Conservation (phyloP, 345 rosid species). For the Eucalyptus coolabah region DNA sequence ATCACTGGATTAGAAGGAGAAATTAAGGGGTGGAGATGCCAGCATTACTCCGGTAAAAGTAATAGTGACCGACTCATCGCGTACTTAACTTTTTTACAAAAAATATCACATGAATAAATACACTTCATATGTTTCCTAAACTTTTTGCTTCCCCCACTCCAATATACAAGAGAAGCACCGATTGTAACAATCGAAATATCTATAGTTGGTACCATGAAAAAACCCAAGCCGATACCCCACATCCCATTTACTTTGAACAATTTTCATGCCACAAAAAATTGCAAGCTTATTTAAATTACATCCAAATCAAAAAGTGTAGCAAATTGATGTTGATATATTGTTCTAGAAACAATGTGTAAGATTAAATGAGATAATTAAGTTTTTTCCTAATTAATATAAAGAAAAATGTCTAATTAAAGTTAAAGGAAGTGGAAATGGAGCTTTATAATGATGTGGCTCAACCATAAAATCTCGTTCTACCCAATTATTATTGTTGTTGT, state of each 20-base stretch:
- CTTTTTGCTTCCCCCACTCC: not conserved
- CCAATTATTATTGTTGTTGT: too few species aligned
- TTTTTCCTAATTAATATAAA: not conserved
- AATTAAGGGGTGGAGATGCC: not conserved
- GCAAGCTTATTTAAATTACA: not conserved
- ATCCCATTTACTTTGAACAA: fast-evolving
- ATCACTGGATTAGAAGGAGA: not conserved
- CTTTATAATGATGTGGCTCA: not conserved
- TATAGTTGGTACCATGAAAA: not conserved
- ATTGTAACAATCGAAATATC: not conserved
- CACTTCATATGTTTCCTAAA: not conserved
- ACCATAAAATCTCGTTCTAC: not conserved
- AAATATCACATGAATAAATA: not conserved
- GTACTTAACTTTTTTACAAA: not conserved
- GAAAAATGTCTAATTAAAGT: not conserved
- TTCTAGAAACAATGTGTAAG: not conserved
- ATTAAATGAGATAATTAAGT: not conserved
- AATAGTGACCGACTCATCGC: too few species aligned
- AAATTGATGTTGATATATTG: not conserved
- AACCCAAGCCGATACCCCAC: fast-evolving
- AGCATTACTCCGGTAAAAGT: not conserved
- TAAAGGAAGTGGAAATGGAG: not conserved
- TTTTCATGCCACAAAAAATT: not conserved
- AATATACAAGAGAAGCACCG: not conserved
- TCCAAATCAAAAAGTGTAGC: not conserved